A percentile compares a stretch with the other conserved stretches of the same genome.
Conservation (phyloP, 2,329 filamentous ascomycete genomes). For the Cladophialophora bantiana region DNA sequence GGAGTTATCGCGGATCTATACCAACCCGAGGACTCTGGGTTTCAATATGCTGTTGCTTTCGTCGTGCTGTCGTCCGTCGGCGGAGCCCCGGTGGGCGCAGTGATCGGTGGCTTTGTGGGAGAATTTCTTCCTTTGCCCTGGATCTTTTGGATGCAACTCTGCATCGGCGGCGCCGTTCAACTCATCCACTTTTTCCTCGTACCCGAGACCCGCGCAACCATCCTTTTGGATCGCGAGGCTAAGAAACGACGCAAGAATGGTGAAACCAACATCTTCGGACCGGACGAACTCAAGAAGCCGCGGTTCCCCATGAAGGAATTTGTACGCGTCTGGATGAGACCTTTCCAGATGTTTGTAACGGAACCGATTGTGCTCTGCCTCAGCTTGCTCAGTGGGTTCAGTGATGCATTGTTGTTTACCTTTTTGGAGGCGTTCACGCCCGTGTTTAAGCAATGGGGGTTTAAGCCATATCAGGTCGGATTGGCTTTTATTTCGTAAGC, state of each 20-base stretch:
- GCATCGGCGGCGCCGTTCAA: constrained; percentile 63
- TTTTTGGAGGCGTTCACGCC: constrained; percentile 68
- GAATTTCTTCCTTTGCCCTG: constrained; percentile 60
- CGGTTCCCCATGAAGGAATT: constrained; percentile 67
- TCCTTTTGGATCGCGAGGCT: constrained; percentile 66
- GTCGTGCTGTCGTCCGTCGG: constrained; percentile 65
- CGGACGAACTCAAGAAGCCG: constrained; percentile 60
- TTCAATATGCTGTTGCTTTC: constrained; percentile 65
- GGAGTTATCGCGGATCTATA: constrained; percentile 72
- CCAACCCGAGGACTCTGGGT: constrained; percentile 59
- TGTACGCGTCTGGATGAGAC: constrained; percentile 63
- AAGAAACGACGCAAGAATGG: constrained; percentile 61
- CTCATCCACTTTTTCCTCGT: constrained; percentile 58
- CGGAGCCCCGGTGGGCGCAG: constrained; percentile 62
- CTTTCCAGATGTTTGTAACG: constrained; percentile 69
- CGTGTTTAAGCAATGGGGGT: constrained; percentile 67
- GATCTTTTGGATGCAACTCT: constrained; percentile 70
- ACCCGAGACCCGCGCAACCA: constrained; percentile 65
- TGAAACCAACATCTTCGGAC: constrained; percentile 68
- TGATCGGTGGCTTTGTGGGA: constrained; percentile 62
- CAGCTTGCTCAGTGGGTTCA: constrained; percentile 69
- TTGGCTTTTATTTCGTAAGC: constrained; percentile 62
- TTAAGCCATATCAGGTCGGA: constrained; percentile 57
- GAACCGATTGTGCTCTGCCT: constrained; percentile 70
- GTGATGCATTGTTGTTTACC: constrained; percentile 71